These are phyloP conservation scores for Metroxylon sagu DNA, from an alignment of 176 grass and related monocot genomes.

Conservation along the genomic window DNA sequence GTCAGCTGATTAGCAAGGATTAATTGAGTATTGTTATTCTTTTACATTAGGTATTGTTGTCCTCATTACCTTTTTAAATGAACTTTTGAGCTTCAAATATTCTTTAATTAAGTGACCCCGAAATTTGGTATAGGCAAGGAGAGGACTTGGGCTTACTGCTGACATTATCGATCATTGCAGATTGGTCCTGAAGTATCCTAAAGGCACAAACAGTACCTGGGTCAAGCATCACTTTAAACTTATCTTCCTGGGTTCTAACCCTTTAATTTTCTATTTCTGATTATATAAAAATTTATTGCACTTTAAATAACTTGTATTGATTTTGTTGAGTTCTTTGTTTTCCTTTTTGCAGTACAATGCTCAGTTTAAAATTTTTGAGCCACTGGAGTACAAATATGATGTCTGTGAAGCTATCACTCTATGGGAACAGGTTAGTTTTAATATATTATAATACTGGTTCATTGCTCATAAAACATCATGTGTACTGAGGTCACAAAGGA, in stretches of 20 bases:
- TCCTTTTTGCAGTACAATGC: conserved; percentile 57
- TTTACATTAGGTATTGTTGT: neutral
- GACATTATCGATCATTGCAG: conserved; percentile 76
- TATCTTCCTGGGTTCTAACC: conserved; percentile 12
- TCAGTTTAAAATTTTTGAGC: conserved; percentile 92
- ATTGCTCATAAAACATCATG: neutral
- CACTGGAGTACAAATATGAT: conserved; percentile 69
- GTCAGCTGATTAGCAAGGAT: too few relatives aligned
- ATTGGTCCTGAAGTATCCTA: conserved; percentile 70
- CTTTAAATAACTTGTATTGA: neutral
- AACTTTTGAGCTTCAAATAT: neutral
- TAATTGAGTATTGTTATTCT: too few relatives aligned
- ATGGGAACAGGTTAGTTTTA: conserved; percentile 79
- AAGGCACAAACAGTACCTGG: conserved; percentile 88
- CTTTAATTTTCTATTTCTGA: neutral
- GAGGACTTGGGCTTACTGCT: conserved; percentile 80
- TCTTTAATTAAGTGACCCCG: conserved; percentile 16
- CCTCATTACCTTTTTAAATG: neutral
- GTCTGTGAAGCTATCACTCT: conserved; percentile 74
- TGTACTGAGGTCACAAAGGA: conserved; percentile 20
- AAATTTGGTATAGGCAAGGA: conserved; percentile 52
- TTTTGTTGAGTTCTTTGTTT: conserved; percentile 5
- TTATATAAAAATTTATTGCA: too few relatives aligned
- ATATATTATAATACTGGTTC: conserved; percentile 13
- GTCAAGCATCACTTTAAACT: conserved; percentile 34